Base-by-base conservation (phyloP, 176 grass and related monocot genomes). In the Bonia amplexicaulis region DNA sequence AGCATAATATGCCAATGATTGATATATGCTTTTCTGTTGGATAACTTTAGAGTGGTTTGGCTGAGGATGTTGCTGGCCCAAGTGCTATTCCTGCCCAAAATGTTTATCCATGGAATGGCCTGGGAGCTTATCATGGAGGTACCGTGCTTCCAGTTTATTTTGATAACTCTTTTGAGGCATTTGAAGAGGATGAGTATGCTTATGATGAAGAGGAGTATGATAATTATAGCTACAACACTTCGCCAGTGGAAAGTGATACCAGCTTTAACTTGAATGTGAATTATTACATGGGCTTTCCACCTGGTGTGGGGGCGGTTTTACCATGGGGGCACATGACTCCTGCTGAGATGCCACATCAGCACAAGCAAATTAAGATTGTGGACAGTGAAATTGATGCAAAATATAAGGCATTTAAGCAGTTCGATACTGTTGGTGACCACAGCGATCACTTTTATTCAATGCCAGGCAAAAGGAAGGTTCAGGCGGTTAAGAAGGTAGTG, bases 401-500 rank as follows among this genome's bases (percentile, higher is more conserved):
- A 17, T 94, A 87, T n/a, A 84, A 71, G 20, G 23, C 41, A 86
- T 94, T 94, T 83, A 97, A 92, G 35, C 84, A 84, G 45, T 97
- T 97, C 79, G 90, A 94, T 91, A 94, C 79, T 65, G 86, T 94
- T 70, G 35, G 35, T 39, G 88, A 89, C 68, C 40, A 86, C 48
- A 67, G 78, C 52, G 92, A 94, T 88, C 88, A 94, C 80, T 81
- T 81, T 52, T 90, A 87, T 79, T 78, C 44, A 40, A 73, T 46
- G 29, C 66, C 40, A 15, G n/a, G 66, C 12, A n/a, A 76, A 39
- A 27, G 27, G 2, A 93, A 89, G 31, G 45, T 41, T 76, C 70
- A 7, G 20, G 35, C 37, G 39, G 74, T 88, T 25, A 87, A 85
- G 22, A 92, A 92, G 92, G 92, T 97, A 71, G 29, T 19, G 23